These are phyloP conservation scores for Benincasa hispida DNA, from an alignment of 306 rosid genomes.

Conservation along the genomic window DNA sequence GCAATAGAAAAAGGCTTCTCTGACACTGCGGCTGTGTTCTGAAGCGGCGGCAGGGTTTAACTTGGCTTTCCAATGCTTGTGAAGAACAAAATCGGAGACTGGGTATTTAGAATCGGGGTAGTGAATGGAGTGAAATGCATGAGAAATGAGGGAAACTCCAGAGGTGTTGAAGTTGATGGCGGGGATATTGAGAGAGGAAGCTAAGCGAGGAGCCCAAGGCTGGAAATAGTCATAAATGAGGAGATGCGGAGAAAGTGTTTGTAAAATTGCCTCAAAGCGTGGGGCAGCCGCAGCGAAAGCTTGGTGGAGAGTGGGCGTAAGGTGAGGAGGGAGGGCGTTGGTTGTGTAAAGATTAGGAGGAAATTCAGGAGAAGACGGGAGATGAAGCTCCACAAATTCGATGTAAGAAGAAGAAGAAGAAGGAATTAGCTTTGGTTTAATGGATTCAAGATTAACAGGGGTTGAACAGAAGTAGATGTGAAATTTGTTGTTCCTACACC, in stretches of 20 bases:
- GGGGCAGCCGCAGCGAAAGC: constrained; percentile 17
- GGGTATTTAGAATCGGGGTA: background rate
- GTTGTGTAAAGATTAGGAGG: constrained; percentile 20
- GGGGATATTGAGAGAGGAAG: constrained; percentile 12
- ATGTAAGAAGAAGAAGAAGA: background rate
- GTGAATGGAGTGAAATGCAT: background rate
- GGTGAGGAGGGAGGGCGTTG: constrained; percentile 18
- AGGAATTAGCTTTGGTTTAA: background rate
- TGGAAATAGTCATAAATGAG: constrained; percentile 21
- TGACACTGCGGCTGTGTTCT: background rate
- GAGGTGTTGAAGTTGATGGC: constrained; percentile 4
- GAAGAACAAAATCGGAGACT: background rate
- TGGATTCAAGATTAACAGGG: background rate
- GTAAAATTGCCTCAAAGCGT: constrained; percentile 7
- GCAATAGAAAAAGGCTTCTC: background rate
- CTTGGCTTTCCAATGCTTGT: background rate
- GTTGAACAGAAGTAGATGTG: constrained; percentile 2
- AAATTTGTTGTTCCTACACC: background rate
- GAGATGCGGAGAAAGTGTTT: constrained; percentile 10
- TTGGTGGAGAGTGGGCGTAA: constrained; percentile 7
- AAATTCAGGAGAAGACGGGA: background rate
- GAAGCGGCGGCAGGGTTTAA: background rate
- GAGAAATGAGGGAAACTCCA: background rate
- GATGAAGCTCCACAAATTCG: background rate
- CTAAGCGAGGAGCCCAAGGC: constrained; percentile 17